Conservation (phyloP, 2,329 filamentous ascomycete genomes). For the Epichloe coenophiala region DNA sequence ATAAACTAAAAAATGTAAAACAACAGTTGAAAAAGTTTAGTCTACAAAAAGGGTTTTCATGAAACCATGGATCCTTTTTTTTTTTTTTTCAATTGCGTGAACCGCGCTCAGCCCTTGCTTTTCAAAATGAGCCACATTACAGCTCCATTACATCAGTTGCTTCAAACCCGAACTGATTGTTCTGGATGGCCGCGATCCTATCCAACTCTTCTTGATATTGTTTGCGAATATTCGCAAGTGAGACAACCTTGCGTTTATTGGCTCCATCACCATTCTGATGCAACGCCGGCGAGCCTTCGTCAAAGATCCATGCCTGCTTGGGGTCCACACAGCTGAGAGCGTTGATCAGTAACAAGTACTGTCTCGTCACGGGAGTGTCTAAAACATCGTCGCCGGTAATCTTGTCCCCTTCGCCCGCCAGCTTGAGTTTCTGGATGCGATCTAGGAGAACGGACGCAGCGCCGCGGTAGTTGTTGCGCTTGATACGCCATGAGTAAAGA, state of each 20-base stretch:
- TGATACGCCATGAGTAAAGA: slow-evolving; percentile 81
- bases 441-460: slow-evolving; percentile 50
- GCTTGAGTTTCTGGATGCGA: slow-evolving; percentile 47
- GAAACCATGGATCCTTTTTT: not conserved
- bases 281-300: slow-evolving; percentile 16
- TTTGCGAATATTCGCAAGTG: slow-evolving; percentile 71
- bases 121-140: slow-evolving; percentile 1
- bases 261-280: slow-evolving; percentile 11
- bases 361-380: slow-evolving; percentile 54
- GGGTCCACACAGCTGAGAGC: slow-evolving; percentile 73
- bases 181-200: slow-evolving; percentile 73
- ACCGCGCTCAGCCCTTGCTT: not conserved
- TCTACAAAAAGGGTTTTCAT: not conserved
- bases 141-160: slow-evolving; percentile 42
- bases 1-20: not conserved
- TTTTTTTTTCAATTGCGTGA: not conserved
- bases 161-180: slow-evolving; percentile 73
- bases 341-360: slow-evolving; percentile 88
- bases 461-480: slow-evolving; percentile 74
- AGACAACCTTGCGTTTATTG: slow-evolving; percentile 63
- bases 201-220: slow-evolving; percentile 88
- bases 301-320: slow-evolving; percentile 66
- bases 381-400: slow-evolving; percentile 40
- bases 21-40: not conserved
- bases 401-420: slow-evolving; percentile 44